Base-by-base conservation (phyloP, 768 basidiomycete species). In the Tricholomella constricta region DNA sequence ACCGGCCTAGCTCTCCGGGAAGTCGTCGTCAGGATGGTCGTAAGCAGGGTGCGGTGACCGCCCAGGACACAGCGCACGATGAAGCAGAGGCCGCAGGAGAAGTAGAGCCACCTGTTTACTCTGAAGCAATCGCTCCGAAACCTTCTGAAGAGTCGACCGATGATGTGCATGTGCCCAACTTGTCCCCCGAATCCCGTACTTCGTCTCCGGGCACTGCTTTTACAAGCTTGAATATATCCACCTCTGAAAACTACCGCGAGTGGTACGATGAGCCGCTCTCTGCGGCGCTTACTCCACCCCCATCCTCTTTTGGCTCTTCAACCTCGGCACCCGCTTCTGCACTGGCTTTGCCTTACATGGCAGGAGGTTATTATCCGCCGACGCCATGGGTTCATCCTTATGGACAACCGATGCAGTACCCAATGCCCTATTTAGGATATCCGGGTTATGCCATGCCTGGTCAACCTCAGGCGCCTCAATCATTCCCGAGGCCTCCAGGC, bases 371-470 rank as follows among this genome's bases (percentile, higher is more conserved):
- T 20, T 84, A 77, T 58, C 79, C 77, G 61, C 72, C 71, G 22
- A 69, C 73, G 38, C 73, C 78, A 29, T 86, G 85, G 85, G 66
- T 81, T 43, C 77, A 78, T 34, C 72, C 77, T 10, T 84, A 78
- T 62, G 63, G 75, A n/a, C 76, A 74, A 25, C 78, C 74, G 19
- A 70, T 78, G 54, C 78, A 76, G 20, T 85, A 81, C 57, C 79
- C 77, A 27, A 61, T 83, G 54, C 78, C 81, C 25, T 83, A 78
- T 53, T 69, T 80, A 15, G 74, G 75, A 25, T 83, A 77, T 57
- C 63, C 77, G n/a, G 70, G 74, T 6, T 81, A 78, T 66, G 64
- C 77, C 14, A 56, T 77, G 19, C 65, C 71, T 12, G 53, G 61
- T 34, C 63, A 66, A 48, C 45, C 65, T 4, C 57, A 48, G 43